Evolutionary conservation across 179 eudicot species (phyloP).

Genomic region (Gypsophila paniculata): DNA sequence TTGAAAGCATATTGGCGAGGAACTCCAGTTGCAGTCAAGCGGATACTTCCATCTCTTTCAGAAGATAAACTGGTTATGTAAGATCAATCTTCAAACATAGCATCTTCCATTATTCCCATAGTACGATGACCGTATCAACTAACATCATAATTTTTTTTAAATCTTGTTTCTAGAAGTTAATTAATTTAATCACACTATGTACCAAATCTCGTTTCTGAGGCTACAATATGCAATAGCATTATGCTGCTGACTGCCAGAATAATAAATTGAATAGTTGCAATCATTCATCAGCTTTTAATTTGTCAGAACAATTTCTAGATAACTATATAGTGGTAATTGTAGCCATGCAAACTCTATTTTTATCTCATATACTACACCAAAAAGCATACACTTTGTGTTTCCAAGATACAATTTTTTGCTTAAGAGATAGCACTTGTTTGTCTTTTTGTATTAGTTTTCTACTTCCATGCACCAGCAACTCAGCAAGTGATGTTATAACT

Average conservation of each 20-base stretch:
- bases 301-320: background rate
- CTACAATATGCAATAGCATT: background rate
- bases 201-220: background rate
- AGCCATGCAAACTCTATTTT: background rate
- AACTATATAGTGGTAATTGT: background rate
- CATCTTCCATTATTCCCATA: conserved; percentile 1
- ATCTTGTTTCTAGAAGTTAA: background rate
- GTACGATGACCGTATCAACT: background rate
- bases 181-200: background rate
- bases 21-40: conserved; percentile 98
- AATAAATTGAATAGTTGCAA: background rate
- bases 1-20: conserved; percentile 95
- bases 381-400: conserved; percentile 1
- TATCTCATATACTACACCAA: background rate
- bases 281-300: conserved; percentile 2
- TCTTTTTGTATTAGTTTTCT: background rate
- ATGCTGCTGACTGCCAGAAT: conserved; percentile 1
- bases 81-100: conserved; percentile 25
- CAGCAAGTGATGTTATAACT: background rate
- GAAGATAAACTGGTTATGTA: conserved; percentile 97
- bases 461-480: background rate
- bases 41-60: conserved; percentile 96
- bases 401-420: background rate
- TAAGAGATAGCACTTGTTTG: background rate
- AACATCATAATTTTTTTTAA: background rate